Evolutionary conservation across 2,329 filamentous ascomycete species (phyloP).

Genomic region (Alternaria viburni): DNA sequence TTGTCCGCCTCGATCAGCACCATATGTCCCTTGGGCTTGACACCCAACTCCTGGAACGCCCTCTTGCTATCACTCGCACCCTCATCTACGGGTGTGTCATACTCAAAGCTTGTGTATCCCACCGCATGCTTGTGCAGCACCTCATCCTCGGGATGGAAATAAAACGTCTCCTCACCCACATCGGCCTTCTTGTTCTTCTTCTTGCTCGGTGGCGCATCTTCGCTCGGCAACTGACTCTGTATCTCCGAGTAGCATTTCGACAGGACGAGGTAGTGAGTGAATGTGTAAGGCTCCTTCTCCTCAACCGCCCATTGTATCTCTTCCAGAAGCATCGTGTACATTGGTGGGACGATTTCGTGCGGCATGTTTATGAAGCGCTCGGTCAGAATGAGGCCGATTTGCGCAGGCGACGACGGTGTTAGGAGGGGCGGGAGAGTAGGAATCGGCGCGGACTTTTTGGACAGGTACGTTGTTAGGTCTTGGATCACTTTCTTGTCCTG

Average conservation of each 20-base stretch:
- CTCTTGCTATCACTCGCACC: conserved; percentile 87
- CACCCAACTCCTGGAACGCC: conserved; percentile 91
- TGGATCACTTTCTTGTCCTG: conserved; percentile 74
- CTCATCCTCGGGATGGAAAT: conserved; percentile 97
- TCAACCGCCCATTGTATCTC: conserved; percentile 88
- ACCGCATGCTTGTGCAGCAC: conserved; percentile 77
- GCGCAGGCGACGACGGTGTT: conserved; percentile 45
- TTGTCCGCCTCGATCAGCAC: conserved; percentile 83
- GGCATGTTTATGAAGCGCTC: conserved; percentile 97
- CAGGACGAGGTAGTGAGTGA: conserved; percentile 89
- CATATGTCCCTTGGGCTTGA: conserved; percentile 82
- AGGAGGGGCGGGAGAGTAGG: conserved; percentile 52
- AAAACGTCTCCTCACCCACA: conserved; percentile 67
- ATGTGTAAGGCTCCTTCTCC: conserved; percentile 89
- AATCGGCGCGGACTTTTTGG: conserved; percentile 60
- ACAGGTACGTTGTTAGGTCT: conserved; percentile 74
- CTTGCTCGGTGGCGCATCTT: conserved; percentile 48
- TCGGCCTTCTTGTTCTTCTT: conserved; percentile 50
- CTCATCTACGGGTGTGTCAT: conserved; percentile 78
- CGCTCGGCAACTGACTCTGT: conserved; percentile 73
- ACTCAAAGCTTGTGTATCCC: conserved; percentile 74
- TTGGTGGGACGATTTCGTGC: conserved; percentile 86
- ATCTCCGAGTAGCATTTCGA: conserved; percentile 94
- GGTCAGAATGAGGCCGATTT: conserved; percentile 85
- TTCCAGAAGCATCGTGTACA: conserved; percentile 93